Conservation (phyloP, 164 flowering plant species). For the Vitis rotundifolia region DNA sequence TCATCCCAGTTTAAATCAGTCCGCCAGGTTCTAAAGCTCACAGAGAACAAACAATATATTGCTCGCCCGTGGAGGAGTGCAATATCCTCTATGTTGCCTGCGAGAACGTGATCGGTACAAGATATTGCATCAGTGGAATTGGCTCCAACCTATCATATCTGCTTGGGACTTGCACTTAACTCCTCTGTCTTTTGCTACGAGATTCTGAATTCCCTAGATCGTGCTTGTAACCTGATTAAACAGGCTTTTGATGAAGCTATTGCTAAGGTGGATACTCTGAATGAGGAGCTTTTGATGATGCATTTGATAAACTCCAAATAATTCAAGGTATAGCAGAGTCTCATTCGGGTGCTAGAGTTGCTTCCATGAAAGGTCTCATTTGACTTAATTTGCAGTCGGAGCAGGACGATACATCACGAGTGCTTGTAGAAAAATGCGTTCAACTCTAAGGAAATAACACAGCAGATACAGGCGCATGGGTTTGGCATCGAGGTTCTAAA, state of each 20-base stretch:
- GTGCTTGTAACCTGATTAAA: constrained; percentile 7
- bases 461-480: constrained; percentile 14
- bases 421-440: no score
- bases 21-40: no score
- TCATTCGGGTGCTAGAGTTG: no score
- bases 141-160: constrained; percentile 14
- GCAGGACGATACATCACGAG: no score
- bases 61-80: constrained; percentile 56
- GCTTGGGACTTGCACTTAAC: constrained; percentile 17
- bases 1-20: no score
- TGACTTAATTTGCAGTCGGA: no score
- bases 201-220: background rate
- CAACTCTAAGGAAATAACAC: no score
- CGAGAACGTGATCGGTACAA: constrained; percentile 49
- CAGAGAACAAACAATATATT: no score
- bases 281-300: background rate
- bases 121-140: no score
- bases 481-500: no score
- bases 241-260: constrained; percentile 16
- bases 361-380: no score
- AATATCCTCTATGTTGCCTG: constrained; percentile 23
- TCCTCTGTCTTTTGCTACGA: constrained; percentile 1
- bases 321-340: constrained; percentile 10
- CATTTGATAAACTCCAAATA: constrained; percentile 30
- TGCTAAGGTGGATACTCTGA: constrained; percentile 13